Conservation (phyloP, 805 yeast genomes). For the Yamadazyma phyllophila region DNA sequence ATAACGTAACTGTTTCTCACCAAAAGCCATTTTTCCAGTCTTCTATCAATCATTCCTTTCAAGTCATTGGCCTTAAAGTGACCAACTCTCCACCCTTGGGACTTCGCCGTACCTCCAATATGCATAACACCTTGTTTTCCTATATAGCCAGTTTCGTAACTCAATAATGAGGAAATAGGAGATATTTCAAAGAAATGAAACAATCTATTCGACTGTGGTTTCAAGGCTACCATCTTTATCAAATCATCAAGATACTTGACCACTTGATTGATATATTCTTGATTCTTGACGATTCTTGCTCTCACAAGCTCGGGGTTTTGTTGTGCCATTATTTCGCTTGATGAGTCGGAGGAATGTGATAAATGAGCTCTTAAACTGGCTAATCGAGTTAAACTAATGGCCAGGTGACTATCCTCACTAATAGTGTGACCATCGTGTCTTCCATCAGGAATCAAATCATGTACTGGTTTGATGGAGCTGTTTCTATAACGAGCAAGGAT, state of each 20-base stretch:
- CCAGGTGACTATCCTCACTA: constrained; percentile 15
- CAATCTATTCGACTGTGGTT: constrained; percentile 78
- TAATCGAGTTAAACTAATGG: constrained; percentile 20
- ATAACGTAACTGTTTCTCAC: constrained; percentile 81
- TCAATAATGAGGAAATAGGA: constrained; percentile 77
- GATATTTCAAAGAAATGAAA: constrained; percentile 89
- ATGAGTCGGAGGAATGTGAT: constrained; percentile 23
- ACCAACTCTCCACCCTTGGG: constrained; percentile 95
- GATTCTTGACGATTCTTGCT: constrained; percentile 26
- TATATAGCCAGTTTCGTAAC: constrained; percentile 74
- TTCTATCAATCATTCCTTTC: constrained; percentile 84
- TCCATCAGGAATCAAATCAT: constrained; percentile 3
- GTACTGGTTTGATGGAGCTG: not conserved
- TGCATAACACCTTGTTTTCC: constrained; percentile 90
- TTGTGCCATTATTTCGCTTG: constrained; percentile 12
- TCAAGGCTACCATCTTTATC: constrained; percentile 56
- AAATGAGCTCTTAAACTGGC: constrained; percentile 30
- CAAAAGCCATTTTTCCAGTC: constrained; percentile 89
- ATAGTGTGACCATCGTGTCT: constrained; percentile 9
- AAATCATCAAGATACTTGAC: constrained; percentile 68
- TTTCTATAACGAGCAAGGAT: constrained; percentile 2
- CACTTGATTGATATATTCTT: constrained; percentile 45
- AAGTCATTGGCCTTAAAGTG: constrained; percentile 79
- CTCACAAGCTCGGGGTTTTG: constrained; percentile 32
- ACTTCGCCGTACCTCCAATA: constrained; percentile 75